phyloP scores from a whole-genome alignment of 768 basidiomycete genomes.

The Strobilomyces dryophilus region DNA sequence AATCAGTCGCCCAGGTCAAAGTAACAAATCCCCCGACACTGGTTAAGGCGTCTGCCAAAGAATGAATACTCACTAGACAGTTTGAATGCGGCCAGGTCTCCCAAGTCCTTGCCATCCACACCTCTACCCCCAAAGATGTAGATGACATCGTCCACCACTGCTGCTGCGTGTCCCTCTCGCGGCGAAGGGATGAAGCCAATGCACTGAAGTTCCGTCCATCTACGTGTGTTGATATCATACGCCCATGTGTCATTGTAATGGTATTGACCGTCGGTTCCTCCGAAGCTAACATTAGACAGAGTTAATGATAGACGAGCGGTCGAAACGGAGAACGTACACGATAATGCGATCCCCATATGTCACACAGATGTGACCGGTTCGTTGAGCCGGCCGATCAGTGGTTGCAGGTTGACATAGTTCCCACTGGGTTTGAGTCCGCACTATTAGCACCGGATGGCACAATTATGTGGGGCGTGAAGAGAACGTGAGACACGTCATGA shows the following conservation, averaged over 20 bases:
- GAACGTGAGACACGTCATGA: neutral
- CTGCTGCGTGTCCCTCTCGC: constrained; percentile 93
- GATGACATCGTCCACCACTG: constrained; percentile 94
- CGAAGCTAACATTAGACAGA: constrained; percentile 59
- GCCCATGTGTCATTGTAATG: constrained; percentile 99
- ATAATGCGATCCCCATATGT: constrained; percentile 80
- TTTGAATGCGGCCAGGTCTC: constrained; percentile 95
- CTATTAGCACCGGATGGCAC: constrained; percentile 36
- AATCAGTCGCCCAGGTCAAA: neutral
- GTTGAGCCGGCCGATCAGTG: constrained; percentile 64
- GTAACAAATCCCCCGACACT: neutral
- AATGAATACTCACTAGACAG: constrained; percentile 72
- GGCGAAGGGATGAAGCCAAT: constrained; percentile 97
- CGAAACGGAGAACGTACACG: constrained; percentile 51
- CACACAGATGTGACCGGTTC: constrained; percentile 91
- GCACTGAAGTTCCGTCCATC: constrained; percentile 90
- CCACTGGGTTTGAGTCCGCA: constrained; percentile 83
- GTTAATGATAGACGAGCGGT: constrained; percentile 15
- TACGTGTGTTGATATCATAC: constrained; percentile 74
- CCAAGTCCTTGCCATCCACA: constrained; percentile 93
- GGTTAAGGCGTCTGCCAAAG: neutral
- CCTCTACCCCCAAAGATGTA: constrained; percentile 97
- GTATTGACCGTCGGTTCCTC: constrained; percentile 97
- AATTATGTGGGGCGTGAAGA: neutral
- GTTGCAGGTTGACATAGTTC: constrained; percentile 65